Base-by-base conservation (phyloP, 495 filamentous ascomycete genomes). In the Aspergillus homomorphus region DNA sequence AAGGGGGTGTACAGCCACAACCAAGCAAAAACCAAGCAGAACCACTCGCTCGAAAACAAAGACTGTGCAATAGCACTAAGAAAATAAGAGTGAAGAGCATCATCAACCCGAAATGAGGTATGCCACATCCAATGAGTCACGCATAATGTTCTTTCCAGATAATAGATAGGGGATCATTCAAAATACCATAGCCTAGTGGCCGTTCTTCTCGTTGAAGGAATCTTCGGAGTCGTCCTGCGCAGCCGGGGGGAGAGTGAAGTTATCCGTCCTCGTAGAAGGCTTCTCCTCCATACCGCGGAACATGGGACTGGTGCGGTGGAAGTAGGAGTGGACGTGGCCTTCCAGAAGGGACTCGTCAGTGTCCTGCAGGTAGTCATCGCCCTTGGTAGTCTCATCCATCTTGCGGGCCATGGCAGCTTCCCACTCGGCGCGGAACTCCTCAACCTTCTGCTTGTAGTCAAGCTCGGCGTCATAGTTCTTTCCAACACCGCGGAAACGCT, bases 401-500 rank as follows among this genome's bases (percentile, higher is more conserved):
- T 77, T 79, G 38, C 68, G 64, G 15, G 75, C 74, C 72, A 86
- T 82, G 44, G 68, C 75, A 5, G 69, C 63, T 58, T 84, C 82
- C 87, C 87, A 90, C 54, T 89, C 85, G 5, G 66, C 65, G 54
- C 86, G 82, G 80, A 92, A 87, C 62, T 95, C 91, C 59, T 87
- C 81, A 42, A 95, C 85, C 80, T 90, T 91, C 62, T 84, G 80
- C 71, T 87, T 77, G 73, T 84, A 87, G 77, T 96, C 91, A 12
- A 85, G 74, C 61, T 88, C 84, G 50, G 91, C 83, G 68, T 96
- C 72, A 73, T 95, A 96, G 73, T 82, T 68, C 75, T 90, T 89
- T 63, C 87, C 84, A 41, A 82, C 80, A 45, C 88, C 88, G 54
- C 77, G 74, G 54, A 85, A 68, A 60, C 89, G 85, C 79, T 96